A percentile compares a stretch with the other conserved stretches of the same genome.
Conservation (phyloP, 495 filamentous ascomycete species). For the Beverwykella pulmonaria region DNA sequence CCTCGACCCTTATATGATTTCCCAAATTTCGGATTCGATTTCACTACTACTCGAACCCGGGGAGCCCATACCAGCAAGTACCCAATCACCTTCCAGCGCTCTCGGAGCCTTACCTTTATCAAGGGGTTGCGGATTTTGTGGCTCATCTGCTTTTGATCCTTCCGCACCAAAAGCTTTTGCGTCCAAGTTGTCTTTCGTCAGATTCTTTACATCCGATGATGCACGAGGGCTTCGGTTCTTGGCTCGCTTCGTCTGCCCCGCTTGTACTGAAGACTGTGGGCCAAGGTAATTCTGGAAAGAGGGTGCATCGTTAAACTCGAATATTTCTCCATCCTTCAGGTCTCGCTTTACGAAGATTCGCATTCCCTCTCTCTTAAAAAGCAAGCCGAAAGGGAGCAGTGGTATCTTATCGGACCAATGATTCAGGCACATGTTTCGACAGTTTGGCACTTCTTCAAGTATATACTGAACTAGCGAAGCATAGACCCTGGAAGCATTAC, state of each 20-base stretch:
- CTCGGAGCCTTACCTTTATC: background rate
- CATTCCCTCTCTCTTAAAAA: background rate
- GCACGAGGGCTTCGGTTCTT: background rate
- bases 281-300: background rate
- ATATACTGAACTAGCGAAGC: background rate
- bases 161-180: background rate
- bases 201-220: background rate
- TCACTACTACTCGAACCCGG: background rate
- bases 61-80: background rate
- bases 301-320: background rate
- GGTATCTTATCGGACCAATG: background rate
- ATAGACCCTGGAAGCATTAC: conserved; percentile 1
- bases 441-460: background rate
- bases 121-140: background rate
- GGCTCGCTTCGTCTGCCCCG: background rate
- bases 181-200: background rate
- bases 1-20: background rate
- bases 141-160: background rate
- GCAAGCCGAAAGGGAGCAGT: conserved; percentile 3
- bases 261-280: background rate
- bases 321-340: background rate
- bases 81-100: background rate
- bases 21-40: background rate
- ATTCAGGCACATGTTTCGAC: background rate
- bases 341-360: background rate